These are phyloP conservation scores for Gnomoniopsis sp. DNA, from an alignment of 2,329 filamentous ascomycete genomes.

Conservation along the genomic window DNA sequence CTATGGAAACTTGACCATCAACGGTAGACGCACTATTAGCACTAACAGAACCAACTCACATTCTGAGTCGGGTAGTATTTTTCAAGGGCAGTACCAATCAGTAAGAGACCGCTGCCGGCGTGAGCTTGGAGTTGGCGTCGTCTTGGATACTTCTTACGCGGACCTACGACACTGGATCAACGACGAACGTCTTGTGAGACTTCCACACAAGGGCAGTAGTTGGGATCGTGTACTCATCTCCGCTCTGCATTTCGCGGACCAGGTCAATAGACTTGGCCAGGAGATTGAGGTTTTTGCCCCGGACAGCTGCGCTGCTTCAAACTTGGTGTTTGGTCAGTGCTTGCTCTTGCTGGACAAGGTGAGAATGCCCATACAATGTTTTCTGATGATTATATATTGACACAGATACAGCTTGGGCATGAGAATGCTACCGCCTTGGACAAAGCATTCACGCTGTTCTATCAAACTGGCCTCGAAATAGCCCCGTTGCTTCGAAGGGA, in stretches of 20 bases:
- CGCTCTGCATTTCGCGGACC: neutral
- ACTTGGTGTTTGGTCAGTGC: constrained; percentile 1
- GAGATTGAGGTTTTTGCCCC: constrained; percentile 1
- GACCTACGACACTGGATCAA: neutral
- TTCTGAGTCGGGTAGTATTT: neutral
- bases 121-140: neutral
- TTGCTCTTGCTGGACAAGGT: neutral
- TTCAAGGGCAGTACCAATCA: neutral
- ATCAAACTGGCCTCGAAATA: neutral
- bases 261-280: neutral
- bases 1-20: neutral
- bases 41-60: neutral
- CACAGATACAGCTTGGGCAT: neutral
- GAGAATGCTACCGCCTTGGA: neutral
- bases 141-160: neutral
- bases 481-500: neutral
- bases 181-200: neutral
- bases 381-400: neutral
- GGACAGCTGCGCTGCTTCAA: neutral
- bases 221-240: neutral
- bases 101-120: neutral
- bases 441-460: neutral
- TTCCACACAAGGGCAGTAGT: neutral
- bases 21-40: neutral
- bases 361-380: neutral